Evolutionary conservation across 257 asterid species (phyloP).

Genomic region (Avicennia marina): DNA sequence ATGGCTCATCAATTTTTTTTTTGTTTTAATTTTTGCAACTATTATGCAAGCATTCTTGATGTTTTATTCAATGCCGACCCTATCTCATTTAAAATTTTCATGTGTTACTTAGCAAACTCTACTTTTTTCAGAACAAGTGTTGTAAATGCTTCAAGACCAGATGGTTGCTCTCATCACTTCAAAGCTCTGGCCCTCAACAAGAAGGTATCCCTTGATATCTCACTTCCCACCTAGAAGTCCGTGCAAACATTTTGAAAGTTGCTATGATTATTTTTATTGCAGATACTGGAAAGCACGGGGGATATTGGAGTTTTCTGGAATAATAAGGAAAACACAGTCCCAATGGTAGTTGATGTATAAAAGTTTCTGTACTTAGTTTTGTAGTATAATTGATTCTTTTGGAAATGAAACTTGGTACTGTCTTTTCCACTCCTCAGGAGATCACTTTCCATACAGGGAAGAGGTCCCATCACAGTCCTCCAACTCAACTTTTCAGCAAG

Average conservation of each 20-base stretch:
- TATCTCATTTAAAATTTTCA: no score
- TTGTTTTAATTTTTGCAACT: background rate
- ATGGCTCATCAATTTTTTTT: background rate
- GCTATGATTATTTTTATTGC: no score
- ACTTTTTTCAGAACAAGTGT: conserved; percentile 27
- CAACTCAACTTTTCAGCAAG: conserved; percentile 56
- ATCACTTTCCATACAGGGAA: conserved; percentile 45
- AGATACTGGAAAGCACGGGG: no score
- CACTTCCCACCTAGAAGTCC: no score
- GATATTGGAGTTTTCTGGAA: no score
- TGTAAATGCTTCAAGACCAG: conserved; percentile 27
- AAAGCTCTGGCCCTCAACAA: conserved; percentile 60
- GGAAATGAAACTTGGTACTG: no score
- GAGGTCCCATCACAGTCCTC: conserved; percentile 49
- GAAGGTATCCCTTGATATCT: conserved; percentile 32
- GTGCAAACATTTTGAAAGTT: no score
- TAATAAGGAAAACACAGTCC: no score
- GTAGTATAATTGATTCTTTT: no score
- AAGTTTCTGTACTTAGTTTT: no score
- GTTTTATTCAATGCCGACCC: background rate
- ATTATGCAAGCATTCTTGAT: background rate
- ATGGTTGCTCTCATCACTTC: conserved; percentile 33
- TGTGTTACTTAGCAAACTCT: no score
- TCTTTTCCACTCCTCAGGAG: conserved; percentile 47
- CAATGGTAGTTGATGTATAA: no score